Conservation (phyloP, 1,284 basidiomycete genomes). For the Termitomyces sp. region DNA sequence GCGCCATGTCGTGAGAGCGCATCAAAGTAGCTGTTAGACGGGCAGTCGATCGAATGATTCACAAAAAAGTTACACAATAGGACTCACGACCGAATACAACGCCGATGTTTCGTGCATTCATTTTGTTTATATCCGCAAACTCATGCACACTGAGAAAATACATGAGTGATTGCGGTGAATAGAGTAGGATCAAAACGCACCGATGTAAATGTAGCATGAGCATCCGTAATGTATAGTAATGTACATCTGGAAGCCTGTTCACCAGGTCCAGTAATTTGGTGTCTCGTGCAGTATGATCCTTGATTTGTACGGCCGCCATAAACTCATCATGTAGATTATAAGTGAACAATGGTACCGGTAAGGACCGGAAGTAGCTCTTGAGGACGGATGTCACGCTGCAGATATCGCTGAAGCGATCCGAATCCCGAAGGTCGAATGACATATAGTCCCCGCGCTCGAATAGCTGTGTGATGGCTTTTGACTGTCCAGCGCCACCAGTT, state of each 20-base stretch:
- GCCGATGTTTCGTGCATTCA: conserved; percentile 95
- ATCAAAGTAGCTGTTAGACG: conserved; percentile 82
- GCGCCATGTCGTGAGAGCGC: conserved; percentile 79
- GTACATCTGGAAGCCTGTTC: conserved; percentile 75
- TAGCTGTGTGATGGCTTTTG: conserved; percentile 89
- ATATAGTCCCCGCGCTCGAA: conserved; percentile 91
- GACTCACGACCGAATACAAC: conserved; percentile 98
- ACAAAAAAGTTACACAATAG: neutral
- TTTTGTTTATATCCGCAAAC: conserved; percentile 74
- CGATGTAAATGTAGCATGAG: conserved; percentile 87
- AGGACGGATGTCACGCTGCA: conserved; percentile 95
- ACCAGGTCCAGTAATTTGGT: conserved; percentile 67
- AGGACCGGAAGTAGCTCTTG: conserved; percentile 92
- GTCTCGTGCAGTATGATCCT: conserved; percentile 60
- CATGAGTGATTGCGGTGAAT: conserved; percentile 1
- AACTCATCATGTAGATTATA: conserved; percentile 90
- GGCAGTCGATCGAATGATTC: conserved; percentile 13
- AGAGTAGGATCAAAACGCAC: conserved; percentile 37
- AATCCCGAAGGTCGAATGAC: conserved; percentile 84
- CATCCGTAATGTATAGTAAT: conserved; percentile 80
- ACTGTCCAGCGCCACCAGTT: conserved; percentile 89
- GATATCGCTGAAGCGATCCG: conserved; percentile 93
- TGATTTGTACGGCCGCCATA: conserved; percentile 68
- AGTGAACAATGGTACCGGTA: conserved; percentile 89
- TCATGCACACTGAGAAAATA: conserved; percentile 56